phyloP scores from a whole-genome alignment of 192 early-diverging fungal genomes.

The Coemansia sp. region DNA sequence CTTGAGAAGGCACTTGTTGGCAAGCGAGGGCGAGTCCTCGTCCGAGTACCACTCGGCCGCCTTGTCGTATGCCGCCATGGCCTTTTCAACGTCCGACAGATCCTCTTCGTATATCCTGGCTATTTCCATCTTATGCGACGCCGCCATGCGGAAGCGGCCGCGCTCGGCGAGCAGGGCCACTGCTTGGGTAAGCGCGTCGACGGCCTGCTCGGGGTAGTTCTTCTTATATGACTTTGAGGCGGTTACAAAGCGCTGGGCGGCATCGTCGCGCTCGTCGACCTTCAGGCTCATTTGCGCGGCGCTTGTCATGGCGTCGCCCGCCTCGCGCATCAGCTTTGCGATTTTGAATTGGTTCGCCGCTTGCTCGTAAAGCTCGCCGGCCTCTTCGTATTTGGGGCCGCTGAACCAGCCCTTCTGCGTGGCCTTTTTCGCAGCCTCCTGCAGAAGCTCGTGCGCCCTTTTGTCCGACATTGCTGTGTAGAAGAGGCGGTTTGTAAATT shows the following conservation, averaged over 20 bases:
- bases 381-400: conserved; percentile 90
- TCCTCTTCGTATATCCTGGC: conserved; percentile 89
- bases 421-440: conserved; percentile 70
- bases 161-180: conserved; percentile 78
- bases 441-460: conserved; percentile 53
- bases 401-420: conserved; percentile 64
- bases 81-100: conserved; percentile 69
- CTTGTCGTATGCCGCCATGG: conserved; percentile 82
- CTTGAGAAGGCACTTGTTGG: conserved; percentile 88
- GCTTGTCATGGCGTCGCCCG: conserved; percentile 87
- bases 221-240: conserved; percentile 93
- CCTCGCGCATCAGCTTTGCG: conserved; percentile 85
- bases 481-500: not conserved
- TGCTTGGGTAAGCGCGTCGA: conserved; percentile 70
- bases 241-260: conserved; percentile 74
- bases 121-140: conserved; percentile 91
- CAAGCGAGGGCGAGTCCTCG: conserved; percentile 87
- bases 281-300: conserved; percentile 78
- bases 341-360: conserved; percentile 94
- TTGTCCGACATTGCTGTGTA: conserved; percentile 26
- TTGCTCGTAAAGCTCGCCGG: conserved; percentile 86
- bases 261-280: conserved; percentile 80
- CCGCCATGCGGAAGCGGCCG: conserved; percentile 85
- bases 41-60: conserved; percentile 93
- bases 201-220: conserved; percentile 72